phyloP scores from a whole-genome alignment of 495 filamentous ascomycete genomes.

The Staphylotrichum tortipilum region DNA sequence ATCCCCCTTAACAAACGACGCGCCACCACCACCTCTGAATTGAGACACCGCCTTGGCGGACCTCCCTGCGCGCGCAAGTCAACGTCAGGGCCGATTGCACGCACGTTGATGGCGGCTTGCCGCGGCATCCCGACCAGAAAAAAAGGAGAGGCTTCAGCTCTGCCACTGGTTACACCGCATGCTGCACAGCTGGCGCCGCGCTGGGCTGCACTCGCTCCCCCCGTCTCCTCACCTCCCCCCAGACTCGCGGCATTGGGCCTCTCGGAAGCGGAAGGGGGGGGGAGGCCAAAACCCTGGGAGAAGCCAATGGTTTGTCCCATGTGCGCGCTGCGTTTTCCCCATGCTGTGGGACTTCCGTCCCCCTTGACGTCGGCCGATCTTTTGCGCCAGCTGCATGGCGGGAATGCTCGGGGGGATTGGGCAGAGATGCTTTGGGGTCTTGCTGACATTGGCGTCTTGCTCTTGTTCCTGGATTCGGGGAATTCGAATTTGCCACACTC shows the following conservation, averaged over 20 bases:
- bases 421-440: too few species aligned
- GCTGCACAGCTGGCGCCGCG: too few species aligned
- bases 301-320: slow-evolving; percentile 10
- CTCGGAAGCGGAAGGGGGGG: too few species aligned
- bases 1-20: too few species aligned
- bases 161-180: slow-evolving; percentile 7
- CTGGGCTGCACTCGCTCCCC: too few species aligned
- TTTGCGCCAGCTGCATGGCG: background rate
- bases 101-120: background rate
- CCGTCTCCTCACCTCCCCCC: too few species aligned
- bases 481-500: too few species aligned
- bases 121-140: background rate
- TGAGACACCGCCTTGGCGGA: background rate
- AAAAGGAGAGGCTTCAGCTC: background rate
- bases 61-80: background rate
- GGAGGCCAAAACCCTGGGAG: background rate
- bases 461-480: too few species aligned
- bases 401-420: background rate
- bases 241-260: too few species aligned
- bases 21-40: too few species aligned
- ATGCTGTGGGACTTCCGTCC: background rate
- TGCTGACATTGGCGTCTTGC: background rate
- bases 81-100: background rate
- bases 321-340: background rate
- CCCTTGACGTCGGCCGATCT: background rate